These are phyloP conservation scores for Tetramitus jugosus DNA, from an alignment of 208 protist species.

Conservation along the genomic window DNA sequence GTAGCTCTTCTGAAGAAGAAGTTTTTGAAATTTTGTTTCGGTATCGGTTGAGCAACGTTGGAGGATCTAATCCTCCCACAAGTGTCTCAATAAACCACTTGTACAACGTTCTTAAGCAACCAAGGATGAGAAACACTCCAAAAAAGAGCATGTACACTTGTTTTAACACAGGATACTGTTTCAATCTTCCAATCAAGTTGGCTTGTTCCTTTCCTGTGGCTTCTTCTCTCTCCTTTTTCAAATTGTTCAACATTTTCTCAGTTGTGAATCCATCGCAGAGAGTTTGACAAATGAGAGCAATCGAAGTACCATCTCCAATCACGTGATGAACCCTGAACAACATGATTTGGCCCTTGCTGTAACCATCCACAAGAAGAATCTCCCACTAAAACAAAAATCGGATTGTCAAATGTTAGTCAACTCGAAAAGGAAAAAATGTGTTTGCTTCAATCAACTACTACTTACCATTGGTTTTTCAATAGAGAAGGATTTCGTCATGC, in stretches of 20 bases:
- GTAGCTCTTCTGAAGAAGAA: too few species aligned
- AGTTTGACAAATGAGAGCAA: not conserved
- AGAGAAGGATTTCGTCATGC: not conserved
- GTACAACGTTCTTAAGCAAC: not conserved
- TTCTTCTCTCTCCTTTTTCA: not conserved
- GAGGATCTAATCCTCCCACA: not conserved
- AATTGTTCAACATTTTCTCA: not conserved
- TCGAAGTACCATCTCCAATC: not conserved
- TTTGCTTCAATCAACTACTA: too few species aligned
- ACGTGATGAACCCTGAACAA: not conserved
- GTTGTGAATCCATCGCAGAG: not conserved
- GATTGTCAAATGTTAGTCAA: too few species aligned
- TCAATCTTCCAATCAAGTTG: not conserved
- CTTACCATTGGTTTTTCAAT: not conserved
- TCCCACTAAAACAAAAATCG: too few species aligned
- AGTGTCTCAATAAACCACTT: not conserved
- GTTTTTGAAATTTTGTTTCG: too few species aligned
- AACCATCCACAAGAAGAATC: not conserved
- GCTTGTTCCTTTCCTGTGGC: not conserved
- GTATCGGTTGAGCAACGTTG: not conserved
- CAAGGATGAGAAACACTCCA: not conserved
- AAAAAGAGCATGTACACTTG: not conserved
- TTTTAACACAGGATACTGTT: not conserved
- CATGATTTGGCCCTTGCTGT: not conserved
- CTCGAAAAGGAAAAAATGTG: too few species aligned